Evolutionary conservation across 179 eudicot species (phyloP).

Genomic region (Beta corolliflora): DNA sequence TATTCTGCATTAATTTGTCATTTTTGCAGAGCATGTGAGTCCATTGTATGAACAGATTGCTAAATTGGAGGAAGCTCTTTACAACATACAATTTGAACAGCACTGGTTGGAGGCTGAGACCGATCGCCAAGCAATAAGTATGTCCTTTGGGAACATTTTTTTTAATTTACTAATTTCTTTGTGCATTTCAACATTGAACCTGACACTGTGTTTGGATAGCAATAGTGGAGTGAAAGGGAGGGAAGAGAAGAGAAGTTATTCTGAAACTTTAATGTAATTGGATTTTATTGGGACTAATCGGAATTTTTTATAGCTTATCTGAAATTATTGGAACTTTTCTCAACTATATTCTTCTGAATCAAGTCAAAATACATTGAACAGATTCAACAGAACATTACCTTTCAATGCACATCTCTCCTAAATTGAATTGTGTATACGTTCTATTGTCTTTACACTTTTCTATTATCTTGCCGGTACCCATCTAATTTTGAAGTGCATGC

Average conservation of each 20-base stretch:
- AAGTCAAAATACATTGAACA: too few relatives aligned
- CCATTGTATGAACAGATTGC: slow-evolving; percentile 82
- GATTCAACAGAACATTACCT: too few relatives aligned
- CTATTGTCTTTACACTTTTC: background rate
- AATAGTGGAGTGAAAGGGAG: too few relatives aligned
- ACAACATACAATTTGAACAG: slow-evolving; percentile 90
- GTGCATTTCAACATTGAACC: background rate
- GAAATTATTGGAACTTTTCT: too few relatives aligned
- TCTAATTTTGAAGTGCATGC: background rate
- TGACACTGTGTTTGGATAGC: background rate
- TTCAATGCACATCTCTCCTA: too few relatives aligned
- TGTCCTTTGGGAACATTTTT: background rate
- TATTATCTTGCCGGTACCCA: background rate
- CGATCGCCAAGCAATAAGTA: slow-evolving; percentile 82
- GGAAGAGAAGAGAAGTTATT: too few relatives aligned
- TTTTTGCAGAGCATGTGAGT: slow-evolving; percentile 67
- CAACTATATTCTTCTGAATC: too few relatives aligned
- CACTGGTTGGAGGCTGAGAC: slow-evolving; percentile 98
- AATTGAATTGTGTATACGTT: background rate
- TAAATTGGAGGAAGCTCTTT: slow-evolving; percentile 82
- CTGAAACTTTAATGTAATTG: too few relatives aligned
- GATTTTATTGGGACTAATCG: too few relatives aligned
- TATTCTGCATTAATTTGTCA: slow-evolving; percentile 3
- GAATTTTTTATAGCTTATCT: too few relatives aligned
- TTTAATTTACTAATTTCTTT: background rate